Percentiles rank a stretch among this genome's conserved stretches.
These are phyloP conservation scores for Xylaria arbuscula DNA, from an alignment of 2,329 filamentous ascomycete genomes.

Conservation along the genomic window DNA sequence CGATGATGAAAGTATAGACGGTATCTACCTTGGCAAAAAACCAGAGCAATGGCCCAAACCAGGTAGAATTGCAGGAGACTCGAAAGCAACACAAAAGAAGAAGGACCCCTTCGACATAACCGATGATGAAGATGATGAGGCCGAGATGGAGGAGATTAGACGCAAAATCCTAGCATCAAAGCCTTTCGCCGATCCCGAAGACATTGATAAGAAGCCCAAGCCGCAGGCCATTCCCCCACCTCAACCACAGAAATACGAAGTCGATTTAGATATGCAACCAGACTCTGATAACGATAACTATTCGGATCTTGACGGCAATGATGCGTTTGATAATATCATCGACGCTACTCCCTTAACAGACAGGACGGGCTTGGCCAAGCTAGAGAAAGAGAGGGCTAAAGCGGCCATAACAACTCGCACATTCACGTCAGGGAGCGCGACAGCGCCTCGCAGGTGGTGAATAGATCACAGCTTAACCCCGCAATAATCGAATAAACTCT, in stretches of 20 bases:
- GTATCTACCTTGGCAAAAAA: constrained; percentile 70
- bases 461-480: constrained; percentile 23
- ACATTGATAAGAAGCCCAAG: constrained; percentile 62
- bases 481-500: constrained; percentile 8
- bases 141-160: constrained; percentile 90
- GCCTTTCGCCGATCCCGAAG: constrained; percentile 75
- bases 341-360: constrained; percentile 91
- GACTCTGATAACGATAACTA: constrained; percentile 74
- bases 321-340: constrained; percentile 93
- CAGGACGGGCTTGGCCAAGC: constrained; percentile 72
- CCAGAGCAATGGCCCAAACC: constrained; percentile 52
- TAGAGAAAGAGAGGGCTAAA: constrained; percentile 66
- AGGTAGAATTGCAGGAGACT: constrained; percentile 48
- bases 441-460: constrained; percentile 62
- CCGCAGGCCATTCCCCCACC: constrained; percentile 73
- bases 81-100: constrained; percentile 60
- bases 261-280: constrained; percentile 75
- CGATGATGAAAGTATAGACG: constrained; percentile 61
- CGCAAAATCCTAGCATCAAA: constrained; percentile 92
- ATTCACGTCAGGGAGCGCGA: constrained; percentile 61
- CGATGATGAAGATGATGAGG: constrained; percentile 76
- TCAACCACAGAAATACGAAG: constrained; percentile 59
- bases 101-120: constrained; percentile 80
- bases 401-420: constrained; percentile 62
- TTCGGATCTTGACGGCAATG: constrained; percentile 68